A percentile compares a stretch with the other conserved stretches of the same genome.
Conservation (phyloP, 768 basidiomycete species). For the Suillus ampliporus region DNA sequence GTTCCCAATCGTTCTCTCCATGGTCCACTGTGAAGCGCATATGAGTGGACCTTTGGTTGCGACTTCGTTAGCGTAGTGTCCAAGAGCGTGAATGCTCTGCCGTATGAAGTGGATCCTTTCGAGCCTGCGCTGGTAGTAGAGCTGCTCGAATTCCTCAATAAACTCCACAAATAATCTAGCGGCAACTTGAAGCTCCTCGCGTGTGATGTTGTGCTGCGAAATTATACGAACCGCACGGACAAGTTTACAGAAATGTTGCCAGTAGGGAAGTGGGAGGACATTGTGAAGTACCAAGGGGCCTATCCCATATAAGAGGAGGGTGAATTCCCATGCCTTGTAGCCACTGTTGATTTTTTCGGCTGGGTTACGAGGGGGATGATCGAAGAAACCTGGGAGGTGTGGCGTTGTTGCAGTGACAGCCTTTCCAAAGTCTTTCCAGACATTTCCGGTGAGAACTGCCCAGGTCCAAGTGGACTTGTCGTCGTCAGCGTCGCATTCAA, state of each 20-base stretch:
- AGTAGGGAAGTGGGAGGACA: slow-evolving; percentile 22
- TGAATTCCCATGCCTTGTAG: slow-evolving; percentile 28
- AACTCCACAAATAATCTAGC: slow-evolving; percentile 26
- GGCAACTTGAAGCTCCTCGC: slow-evolving; percentile 15
- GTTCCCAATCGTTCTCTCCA: slow-evolving; percentile 33
- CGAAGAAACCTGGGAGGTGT: slow-evolving; percentile 33
- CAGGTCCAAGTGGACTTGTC: slow-evolving; percentile 24
- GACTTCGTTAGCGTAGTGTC: slow-evolving; percentile 30
- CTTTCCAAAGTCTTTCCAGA: slow-evolving; percentile 6
- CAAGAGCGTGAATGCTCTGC: slow-evolving; percentile 30
- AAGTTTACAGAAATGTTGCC: slow-evolving; percentile 26
- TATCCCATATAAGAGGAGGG: slow-evolving; percentile 22
- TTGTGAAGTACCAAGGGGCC: slow-evolving; percentile 21
- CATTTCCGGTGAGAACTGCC: not conserved
- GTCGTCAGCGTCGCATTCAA: slow-evolving; percentile 23
- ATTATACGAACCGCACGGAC: slow-evolving; percentile 24
- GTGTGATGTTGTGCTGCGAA: slow-evolving; percentile 22
- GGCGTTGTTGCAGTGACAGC: not conserved
- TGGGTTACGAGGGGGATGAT: slow-evolving; percentile 38
- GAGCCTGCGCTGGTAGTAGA: slow-evolving; percentile 29
- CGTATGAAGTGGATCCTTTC: slow-evolving; percentile 35
- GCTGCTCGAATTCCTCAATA: slow-evolving; percentile 31
- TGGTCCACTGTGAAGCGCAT: slow-evolving; percentile 33
- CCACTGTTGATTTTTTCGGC: slow-evolving; percentile 29
- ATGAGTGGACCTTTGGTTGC: slow-evolving; percentile 26